Conservation (phyloP, 345 rosid genomes). For the Eucalyptus erythrocorys region DNA sequence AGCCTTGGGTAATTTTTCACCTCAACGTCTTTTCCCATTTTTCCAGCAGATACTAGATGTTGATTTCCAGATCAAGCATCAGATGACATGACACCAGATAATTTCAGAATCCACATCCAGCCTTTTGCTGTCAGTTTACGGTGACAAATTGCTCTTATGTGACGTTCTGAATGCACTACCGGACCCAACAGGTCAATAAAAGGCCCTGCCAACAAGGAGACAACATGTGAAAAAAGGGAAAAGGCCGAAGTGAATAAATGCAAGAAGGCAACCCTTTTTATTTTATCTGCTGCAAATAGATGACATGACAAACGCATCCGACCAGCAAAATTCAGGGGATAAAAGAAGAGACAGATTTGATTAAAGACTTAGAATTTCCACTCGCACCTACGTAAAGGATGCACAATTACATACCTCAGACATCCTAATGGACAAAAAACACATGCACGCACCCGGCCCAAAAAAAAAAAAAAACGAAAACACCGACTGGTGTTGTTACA, state of each 20-base stretch:
- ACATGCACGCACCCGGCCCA: accelerated
- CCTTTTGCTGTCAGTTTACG: background rate
- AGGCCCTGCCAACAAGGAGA: background rate
- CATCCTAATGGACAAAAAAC: background rate
- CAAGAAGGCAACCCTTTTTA: background rate
- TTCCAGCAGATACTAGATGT: background rate
- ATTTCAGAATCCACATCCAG: background rate
- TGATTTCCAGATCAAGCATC: conserved; percentile 5
- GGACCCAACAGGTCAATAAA: background rate
- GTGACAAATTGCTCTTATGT: background rate
- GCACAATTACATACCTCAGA: background rate
- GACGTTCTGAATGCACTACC: background rate
- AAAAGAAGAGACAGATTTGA: background rate
- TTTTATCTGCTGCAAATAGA: background rate
- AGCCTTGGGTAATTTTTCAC: conserved; percentile 18
- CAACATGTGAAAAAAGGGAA: background rate
- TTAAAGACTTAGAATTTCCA: background rate
- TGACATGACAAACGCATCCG: background rate
- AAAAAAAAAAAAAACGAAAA: background rate
- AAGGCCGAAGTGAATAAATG: background rate
- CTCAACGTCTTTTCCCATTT: conserved; percentile 23
- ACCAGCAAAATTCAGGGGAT: background rate
- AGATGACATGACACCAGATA: background rate
- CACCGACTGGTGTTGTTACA: background rate
- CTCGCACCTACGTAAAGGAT: background rate